A percentile compares a stretch with the other conserved stretches of the same genome.
These are phyloP conservation scores for Teunomyces pallodes DNA, from an alignment of 805 yeast species.

Conservation along the genomic window DNA sequence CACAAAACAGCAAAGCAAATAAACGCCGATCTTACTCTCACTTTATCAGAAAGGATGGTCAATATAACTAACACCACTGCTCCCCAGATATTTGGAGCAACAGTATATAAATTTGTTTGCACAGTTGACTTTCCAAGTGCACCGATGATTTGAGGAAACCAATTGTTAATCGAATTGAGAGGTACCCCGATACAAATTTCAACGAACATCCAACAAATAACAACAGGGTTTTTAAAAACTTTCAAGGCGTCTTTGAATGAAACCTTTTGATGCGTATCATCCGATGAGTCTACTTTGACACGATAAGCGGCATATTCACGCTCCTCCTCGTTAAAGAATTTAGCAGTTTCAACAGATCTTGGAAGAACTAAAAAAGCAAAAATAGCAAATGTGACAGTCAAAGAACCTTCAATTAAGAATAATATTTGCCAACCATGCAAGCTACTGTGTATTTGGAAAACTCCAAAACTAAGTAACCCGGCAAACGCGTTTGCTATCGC, in stretches of 20 bases:
- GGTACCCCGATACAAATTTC: constrained; percentile 50
- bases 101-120: constrained; percentile 41
- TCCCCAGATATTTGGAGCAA: constrained; percentile 50
- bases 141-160: constrained; percentile 47
- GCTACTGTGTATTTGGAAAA: constrained; percentile 37
- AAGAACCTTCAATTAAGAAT: constrained; percentile 45
- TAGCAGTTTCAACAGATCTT: constrained; percentile 31
- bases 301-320: constrained; percentile 36
- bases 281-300: constrained; percentile 45
- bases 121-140: constrained; percentile 40
- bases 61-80: constrained; percentile 40
- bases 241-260: constrained; percentile 40
- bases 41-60: constrained; percentile 41
- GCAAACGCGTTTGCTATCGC: constrained; percentile 36
- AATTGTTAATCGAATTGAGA: constrained; percentile 45
- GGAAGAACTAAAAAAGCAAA: constrained; percentile 36
- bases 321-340: constrained; percentile 41
- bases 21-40: constrained; percentile 37
- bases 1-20: constrained; percentile 35
- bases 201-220: constrained; percentile 43
- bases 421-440: constrained; percentile 49
- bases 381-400: constrained; percentile 35
- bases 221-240: constrained; percentile 45
- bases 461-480: constrained; percentile 33
- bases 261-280: constrained; percentile 33